A percentile compares a stretch with the other conserved stretches of the same genome.
Conservation (phyloP, 305 asterid genomes). For the Fraxinus ornus region DNA sequence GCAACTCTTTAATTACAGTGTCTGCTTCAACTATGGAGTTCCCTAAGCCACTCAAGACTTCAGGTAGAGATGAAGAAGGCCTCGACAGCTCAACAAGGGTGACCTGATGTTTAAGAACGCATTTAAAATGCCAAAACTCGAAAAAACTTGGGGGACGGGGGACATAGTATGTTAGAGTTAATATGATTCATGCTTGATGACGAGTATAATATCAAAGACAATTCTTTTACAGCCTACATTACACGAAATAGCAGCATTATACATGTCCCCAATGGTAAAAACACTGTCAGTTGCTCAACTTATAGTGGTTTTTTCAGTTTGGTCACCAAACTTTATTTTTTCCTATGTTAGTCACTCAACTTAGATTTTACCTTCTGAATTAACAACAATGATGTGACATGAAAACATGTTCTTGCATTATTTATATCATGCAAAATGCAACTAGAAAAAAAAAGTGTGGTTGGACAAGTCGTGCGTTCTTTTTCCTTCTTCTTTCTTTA, state of each 20-base stretch:
- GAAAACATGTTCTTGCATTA: not conserved
- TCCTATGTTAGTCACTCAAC: not conserved
- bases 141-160: not conserved
- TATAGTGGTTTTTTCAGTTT: not conserved
- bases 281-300: not conserved
- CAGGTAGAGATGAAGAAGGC: slow-evolving; percentile 51
- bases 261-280: not conserved
- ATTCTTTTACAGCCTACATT: not conserved
- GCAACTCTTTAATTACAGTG: slow-evolving; percentile 49
- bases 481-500: not conserved
- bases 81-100: slow-evolving; percentile 64
- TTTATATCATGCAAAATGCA: not conserved
- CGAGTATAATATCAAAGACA: not conserved
- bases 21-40: slow-evolving; percentile 65
- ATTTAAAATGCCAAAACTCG: slow-evolving; percentile 21
- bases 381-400: not conserved
- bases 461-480: not conserved
- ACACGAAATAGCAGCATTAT: not conserved
- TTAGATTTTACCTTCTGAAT: not conserved
- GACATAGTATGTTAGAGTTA: not conserved
- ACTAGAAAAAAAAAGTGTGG: not conserved
- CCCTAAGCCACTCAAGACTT: slow-evolving; percentile 44
- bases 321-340: not conserved
- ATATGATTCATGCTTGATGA: not conserved
- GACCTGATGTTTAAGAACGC: slow-evolving; percentile 43